Evolutionary conservation across 2,329 filamentous ascomycete genomes (phyloP).

Genomic region (Cladosporium sp.): DNA sequence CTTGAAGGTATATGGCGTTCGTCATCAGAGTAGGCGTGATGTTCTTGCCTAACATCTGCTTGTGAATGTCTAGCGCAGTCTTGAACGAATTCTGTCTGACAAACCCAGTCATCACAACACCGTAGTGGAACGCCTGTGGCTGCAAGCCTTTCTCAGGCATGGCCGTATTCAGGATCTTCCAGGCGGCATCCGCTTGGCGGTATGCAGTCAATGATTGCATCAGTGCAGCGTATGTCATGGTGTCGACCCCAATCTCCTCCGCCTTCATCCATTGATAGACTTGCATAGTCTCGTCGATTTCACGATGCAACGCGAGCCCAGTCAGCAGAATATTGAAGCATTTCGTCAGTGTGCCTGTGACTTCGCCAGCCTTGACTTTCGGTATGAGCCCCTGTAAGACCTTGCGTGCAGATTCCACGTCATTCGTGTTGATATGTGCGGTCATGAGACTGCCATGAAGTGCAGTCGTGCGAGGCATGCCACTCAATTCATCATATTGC

Average conservation of each 20-base stretch:
- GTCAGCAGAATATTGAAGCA: slow-evolving; percentile 80
- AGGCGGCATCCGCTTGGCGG: slow-evolving; percentile 57
- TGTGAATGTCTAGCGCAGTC: slow-evolving; percentile 53
- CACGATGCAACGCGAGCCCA: slow-evolving; percentile 65
- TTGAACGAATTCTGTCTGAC: slow-evolving; percentile 42
- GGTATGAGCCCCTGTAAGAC: slow-evolving; percentile 58
- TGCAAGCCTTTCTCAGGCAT: slow-evolving; percentile 51
- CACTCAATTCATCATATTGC: slow-evolving; percentile 56
- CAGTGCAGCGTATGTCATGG: slow-evolving; percentile 60
- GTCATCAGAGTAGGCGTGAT: slow-evolving; percentile 45
- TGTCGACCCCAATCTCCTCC: slow-evolving; percentile 53
- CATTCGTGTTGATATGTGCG: slow-evolving; percentile 55
- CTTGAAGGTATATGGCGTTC: slow-evolving; percentile 44
- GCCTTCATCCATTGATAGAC: slow-evolving; percentile 58
- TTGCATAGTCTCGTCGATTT: slow-evolving; percentile 55
- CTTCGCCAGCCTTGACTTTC: slow-evolving; percentile 40
- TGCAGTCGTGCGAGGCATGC: slow-evolving; percentile 53
- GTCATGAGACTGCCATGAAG: slow-evolving; percentile 68
- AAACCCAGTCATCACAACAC: slow-evolving; percentile 55
- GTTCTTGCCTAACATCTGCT: slow-evolving; percentile 42
- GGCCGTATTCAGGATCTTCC: slow-evolving; percentile 52
- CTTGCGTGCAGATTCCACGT: slow-evolving; percentile 43
- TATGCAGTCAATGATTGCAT: slow-evolving; percentile 59
- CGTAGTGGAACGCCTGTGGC: slow-evolving; percentile 53
- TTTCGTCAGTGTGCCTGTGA: slow-evolving; percentile 56